Evolutionary conservation across 192 early-diverging fungal species (phyloP), one percentile per base, ranked within the genome.

Genomic region (Chytriomyces sp.): DNA sequence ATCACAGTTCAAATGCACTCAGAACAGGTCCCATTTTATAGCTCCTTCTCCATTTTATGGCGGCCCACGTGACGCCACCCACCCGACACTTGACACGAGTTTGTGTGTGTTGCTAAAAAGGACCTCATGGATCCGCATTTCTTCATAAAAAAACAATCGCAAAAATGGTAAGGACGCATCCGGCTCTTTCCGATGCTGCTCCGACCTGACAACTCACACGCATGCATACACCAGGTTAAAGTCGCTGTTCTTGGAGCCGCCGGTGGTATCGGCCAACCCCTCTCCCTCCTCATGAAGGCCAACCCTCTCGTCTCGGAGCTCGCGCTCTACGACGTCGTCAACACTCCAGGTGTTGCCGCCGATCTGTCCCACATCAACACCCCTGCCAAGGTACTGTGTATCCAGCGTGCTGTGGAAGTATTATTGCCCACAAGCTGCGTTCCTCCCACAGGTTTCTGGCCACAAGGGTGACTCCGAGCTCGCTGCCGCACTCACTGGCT

Each of bases 211-310:
- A 13, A 64, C 35, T 28, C 20, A 28, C 24, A 26, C 63, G 63
- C 20, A 16, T 64, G 26, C 16, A 16, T 6, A 48, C 73, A 16
- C 18, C 45, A 75, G 78, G 81, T 76, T 67, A 87, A 87, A 83
- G 86, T 87, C 66, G 82, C 84, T 45, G 79, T 87, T 59, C 81
- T 85, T 75, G 86, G 91, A 75, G 91, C 90, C 67, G 89, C 91
- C 70, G 97, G 97, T 75, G 97, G 97, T 84, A 98, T 98, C 79
- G 97, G 97, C 62, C 97, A 98, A 83, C 97, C 97, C 62, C 91
- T 98, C 74, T 96, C 95, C 67, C 91, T 98, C 47, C 89, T 97
- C 65, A 86, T 97, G 68, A 97, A 97, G 89, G 91, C 93, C 70
- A 95, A 95, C 84, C 82, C 90, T 48, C 87, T 90, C 76, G 92